Conservation (phyloP, 2,329 filamentous ascomycete genomes). For the Ceratocystis destructans region DNA sequence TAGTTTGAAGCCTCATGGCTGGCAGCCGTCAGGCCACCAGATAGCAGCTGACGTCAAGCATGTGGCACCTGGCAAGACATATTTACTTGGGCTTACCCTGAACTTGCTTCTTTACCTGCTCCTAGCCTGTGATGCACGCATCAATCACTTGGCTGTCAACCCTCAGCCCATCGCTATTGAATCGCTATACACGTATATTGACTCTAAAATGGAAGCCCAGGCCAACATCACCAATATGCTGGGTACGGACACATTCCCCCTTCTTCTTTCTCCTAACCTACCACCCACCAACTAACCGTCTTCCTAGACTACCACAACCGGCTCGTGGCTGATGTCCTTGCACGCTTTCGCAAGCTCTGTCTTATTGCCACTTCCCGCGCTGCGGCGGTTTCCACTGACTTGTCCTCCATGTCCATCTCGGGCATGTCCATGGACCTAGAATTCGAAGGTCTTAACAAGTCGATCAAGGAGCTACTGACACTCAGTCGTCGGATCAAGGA, state of each 20-base stretch:
- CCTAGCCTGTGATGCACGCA: background rate
- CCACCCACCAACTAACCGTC: slow-evolving; percentile 16
- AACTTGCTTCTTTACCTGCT: background rate
- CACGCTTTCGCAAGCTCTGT: slow-evolving; percentile 32
- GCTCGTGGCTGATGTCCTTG: slow-evolving; percentile 33
- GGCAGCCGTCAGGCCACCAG: background rate
- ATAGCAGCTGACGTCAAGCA: background rate
- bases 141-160: background rate
- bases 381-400: slow-evolving; percentile 31
- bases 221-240: slow-evolving; percentile 26
- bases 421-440: slow-evolving; percentile 34
- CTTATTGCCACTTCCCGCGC: slow-evolving; percentile 29
- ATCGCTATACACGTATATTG: background rate
- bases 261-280: background rate
- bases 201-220: slow-evolving; percentile 15
- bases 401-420: slow-evolving; percentile 31
- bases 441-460: slow-evolving; percentile 33
- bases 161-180: background rate
- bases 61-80: background rate
- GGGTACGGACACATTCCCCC: slow-evolving; percentile 23
- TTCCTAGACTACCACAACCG: slow-evolving; percentile 32
- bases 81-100: background rate
- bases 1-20: background rate
- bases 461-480: slow-evolving; percentile 33
- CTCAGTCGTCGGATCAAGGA: slow-evolving; percentile 34